Percentiles rank a stretch among this genome's conserved stretches.
phyloP scores from a whole-genome alignment of 805 yeast genomes.

The Candida endomychidarum region DNA sequence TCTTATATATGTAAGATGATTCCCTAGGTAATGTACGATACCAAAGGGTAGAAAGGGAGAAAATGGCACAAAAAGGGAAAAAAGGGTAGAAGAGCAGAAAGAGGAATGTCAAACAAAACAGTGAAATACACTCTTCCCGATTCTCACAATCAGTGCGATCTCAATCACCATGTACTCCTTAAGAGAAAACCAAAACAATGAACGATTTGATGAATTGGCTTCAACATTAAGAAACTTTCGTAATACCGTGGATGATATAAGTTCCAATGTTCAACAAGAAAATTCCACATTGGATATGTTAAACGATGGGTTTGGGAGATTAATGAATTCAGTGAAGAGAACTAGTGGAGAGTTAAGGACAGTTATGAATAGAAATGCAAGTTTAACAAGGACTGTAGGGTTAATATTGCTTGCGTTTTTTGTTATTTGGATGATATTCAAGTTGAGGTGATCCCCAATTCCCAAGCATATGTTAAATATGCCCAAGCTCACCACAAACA shows the following conservation, averaged over 20 bases:
- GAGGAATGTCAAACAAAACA: too few relatives aligned
- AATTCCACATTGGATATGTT: constrained; percentile 37
- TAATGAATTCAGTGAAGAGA: constrained; percentile 38
- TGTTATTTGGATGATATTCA: constrained; percentile 39
- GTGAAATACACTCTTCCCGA: neutral
- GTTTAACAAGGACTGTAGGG: constrained; percentile 38
- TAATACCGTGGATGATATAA: constrained; percentile 43
- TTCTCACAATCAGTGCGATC: neutral
- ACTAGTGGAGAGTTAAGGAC: constrained; percentile 41
- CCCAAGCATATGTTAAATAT: neutral
- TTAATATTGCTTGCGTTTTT: constrained; percentile 33
- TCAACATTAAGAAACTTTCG: constrained; percentile 43
- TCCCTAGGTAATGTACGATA: too few relatives aligned
- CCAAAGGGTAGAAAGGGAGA: too few relatives aligned
- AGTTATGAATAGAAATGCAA: constrained; percentile 43
- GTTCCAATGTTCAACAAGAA: constrained; percentile 41
- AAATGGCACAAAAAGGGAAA: too few relatives aligned
- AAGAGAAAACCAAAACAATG: constrained; percentile 44
- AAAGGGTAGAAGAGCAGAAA: too few relatives aligned
- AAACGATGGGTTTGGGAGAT: constrained; percentile 37
- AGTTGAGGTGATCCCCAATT: constrained; percentile 23
- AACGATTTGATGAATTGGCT: constrained; percentile 43
- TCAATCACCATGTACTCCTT: constrained; percentile 31
- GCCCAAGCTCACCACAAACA: too few relatives aligned
- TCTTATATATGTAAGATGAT: too few relatives aligned